A percentile compares a stretch with the other conserved stretches of the same genome.
phyloP scores from a whole-genome alignment of 345 rosid genomes.

The Moricandia moricandioides region DNA sequence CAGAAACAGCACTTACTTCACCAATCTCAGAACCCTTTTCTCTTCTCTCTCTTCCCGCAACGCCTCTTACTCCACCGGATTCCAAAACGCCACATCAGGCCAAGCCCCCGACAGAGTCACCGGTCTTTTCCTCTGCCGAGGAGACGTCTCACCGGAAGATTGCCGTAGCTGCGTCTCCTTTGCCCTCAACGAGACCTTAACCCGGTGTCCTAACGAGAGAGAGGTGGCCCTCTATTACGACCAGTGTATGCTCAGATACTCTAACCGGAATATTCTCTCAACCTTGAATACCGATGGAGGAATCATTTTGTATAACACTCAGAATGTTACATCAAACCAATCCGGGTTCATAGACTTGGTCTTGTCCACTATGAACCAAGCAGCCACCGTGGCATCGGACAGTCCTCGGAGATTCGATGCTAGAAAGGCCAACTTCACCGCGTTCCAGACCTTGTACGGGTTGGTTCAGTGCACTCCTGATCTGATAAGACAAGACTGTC shows the following conservation, averaged over 20 bases:
- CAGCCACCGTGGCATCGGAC: background rate
- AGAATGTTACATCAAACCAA: background rate
- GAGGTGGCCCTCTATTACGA: background rate
- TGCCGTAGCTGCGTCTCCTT: background rate
- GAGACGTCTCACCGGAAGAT: background rate
- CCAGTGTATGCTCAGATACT: background rate
- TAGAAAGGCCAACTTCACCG: background rate
- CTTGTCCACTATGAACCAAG: background rate
- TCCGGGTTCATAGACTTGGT: background rate
- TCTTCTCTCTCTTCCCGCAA: background rate
- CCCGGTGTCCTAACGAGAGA: background rate
- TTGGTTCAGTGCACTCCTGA: conserved; percentile 53
- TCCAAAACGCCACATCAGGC: background rate
- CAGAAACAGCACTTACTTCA: background rate
- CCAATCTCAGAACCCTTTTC: background rate
- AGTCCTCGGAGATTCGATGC: conserved; percentile 31
- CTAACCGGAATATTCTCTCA: background rate
- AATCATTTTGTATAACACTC: background rate
- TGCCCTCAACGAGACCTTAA: background rate
- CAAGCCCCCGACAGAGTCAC: background rate
- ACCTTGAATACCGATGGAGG: background rate
- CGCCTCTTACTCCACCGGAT: background rate
- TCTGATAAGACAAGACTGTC: conserved; percentile 19
- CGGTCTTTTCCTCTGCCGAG: background rate
- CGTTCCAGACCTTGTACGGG: conserved; percentile 18